Conservation (phyloP, 225 moss, liverwort and hornwort species). For the Takakia lepidozioides region DNA sequence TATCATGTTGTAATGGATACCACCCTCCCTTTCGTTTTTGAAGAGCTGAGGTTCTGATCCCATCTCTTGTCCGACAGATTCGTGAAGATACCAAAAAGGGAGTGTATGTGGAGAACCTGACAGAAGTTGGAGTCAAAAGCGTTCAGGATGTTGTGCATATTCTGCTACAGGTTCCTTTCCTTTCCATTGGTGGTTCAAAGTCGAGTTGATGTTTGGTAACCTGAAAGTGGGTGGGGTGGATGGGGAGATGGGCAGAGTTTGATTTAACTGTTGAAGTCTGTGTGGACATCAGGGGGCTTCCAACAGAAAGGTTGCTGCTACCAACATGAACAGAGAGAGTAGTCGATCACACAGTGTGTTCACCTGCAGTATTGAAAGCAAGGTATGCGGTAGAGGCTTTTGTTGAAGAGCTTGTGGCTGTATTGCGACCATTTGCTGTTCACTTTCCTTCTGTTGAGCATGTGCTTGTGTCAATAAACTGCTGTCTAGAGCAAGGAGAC, state of each 20-base stretch:
- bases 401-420: no score
- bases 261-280: not conserved
- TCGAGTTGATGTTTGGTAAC: no score
- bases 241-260: no score
- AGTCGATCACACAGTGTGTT: constrained; percentile 55
- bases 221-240: not conserved
- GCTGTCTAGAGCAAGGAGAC: no score
- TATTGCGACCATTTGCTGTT: not conserved
- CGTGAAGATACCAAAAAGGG: constrained; percentile 54
- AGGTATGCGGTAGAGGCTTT: constrained; percentile 11
- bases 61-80: constrained; percentile 15
- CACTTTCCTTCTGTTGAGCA: not conserved
- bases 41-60: no score
- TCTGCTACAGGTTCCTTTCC: no score
- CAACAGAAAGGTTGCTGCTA: constrained; percentile 47
- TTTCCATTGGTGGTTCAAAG: no score
- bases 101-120: constrained; percentile 46
- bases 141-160: constrained; percentile 39
- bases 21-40: no score
- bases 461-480: not conserved
- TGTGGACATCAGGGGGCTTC: constrained; percentile 24
- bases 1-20: not conserved
- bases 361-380: constrained; percentile 49
- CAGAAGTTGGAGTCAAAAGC: constrained; percentile 25
- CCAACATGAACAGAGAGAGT: constrained; percentile 56